These are phyloP conservation scores for Sugiyamaella pinicola DNA, from an alignment of 1,139 yeast species.

Conservation along the genomic window DNA sequence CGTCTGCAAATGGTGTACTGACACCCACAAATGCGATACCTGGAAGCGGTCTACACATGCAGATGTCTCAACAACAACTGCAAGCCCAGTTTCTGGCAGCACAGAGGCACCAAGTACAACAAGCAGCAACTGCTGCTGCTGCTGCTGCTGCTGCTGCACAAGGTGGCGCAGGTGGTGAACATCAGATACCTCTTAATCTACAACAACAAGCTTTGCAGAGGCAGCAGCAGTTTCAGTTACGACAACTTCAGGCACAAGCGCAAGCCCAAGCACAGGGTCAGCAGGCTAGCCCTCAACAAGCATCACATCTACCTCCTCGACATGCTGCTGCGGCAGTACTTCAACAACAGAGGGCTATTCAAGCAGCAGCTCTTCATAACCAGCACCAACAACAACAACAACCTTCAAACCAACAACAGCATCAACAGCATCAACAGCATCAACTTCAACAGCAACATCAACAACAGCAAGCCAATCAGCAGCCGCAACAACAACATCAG, in stretches of 20 bases:
- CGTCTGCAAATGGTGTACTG: slow-evolving; percentile 2
- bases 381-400: slow-evolving; percentile 23
- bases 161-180: slow-evolving; percentile 1
- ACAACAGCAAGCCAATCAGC: slow-evolving; percentile 29
- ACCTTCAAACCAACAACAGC: slow-evolving; percentile 25
- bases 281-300: not conserved
- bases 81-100: slow-evolving; percentile 22
- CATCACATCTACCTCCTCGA: slow-evolving; percentile 1
- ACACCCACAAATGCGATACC: slow-evolving; percentile 3
- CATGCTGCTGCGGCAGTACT: slow-evolving; percentile 23
- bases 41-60: slow-evolving; percentile 12
- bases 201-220: slow-evolving; percentile 24
- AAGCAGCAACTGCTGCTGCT: slow-evolving; percentile 17
- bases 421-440: slow-evolving; percentile 23
- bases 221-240: slow-evolving; percentile 23
- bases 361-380: slow-evolving; percentile 27
- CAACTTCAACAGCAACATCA: slow-evolving; percentile 26
- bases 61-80: slow-evolving; percentile 21
- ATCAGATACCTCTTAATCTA: slow-evolving; percentile 17
- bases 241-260: slow-evolving; percentile 14
- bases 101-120: slow-evolving; percentile 22
- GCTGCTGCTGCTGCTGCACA: not conserved
- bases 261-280: slow-evolving; percentile 25
- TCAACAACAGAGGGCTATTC: slow-evolving; percentile 24
- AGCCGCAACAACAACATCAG: slow-evolving; percentile 26